A percentile compares a stretch with the other conserved stretches of the same genome.
These are phyloP conservation scores for Zopfia rhizophila DNA, from an alignment of 2,329 filamentous ascomycete genomes.

Conservation along the genomic window DNA sequence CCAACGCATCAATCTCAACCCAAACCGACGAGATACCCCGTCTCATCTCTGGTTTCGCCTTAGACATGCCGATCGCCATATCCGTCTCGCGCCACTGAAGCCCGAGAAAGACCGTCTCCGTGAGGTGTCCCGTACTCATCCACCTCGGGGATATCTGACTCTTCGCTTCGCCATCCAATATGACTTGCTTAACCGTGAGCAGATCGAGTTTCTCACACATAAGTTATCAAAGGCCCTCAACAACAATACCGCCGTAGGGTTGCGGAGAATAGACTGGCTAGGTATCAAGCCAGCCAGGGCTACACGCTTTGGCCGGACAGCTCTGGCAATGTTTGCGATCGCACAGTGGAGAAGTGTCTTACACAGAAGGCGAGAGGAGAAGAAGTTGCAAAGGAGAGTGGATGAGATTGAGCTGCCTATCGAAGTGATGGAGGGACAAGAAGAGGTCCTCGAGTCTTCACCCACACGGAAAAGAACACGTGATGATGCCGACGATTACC, in stretches of 20 bases:
- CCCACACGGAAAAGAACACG: neutral
- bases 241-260: conserved; percentile 36
- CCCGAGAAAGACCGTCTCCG: conserved; percentile 13
- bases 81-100: conserved; percentile 42
- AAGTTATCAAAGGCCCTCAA: conserved; percentile 40
- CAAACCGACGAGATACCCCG: conserved; percentile 36
- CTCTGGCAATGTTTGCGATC: conserved; percentile 36
- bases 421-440: neutral
- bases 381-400: conserved; percentile 1
- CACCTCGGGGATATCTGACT: conserved; percentile 41
- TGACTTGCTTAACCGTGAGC: conserved; percentile 34
- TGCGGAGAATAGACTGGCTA: conserved; percentile 47
- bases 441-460: neutral
- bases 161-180: conserved; percentile 43
- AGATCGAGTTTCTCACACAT: conserved; percentile 42
- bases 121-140: conserved; percentile 15
- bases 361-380: conserved; percentile 26
- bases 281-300: conserved; percentile 37
- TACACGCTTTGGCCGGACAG: conserved; percentile 38
- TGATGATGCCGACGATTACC: conserved; percentile 12
- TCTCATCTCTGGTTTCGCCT: conserved; percentile 40
- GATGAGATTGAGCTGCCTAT: conserved; percentile 16
- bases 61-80: conserved; percentile 39
- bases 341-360: conserved; percentile 44
- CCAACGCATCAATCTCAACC: conserved; percentile 37